These are phyloP conservation scores for Ophiostoma angusticollis DNA, from an alignment of 2,329 filamentous ascomycete species.

Conservation along the genomic window DNA sequence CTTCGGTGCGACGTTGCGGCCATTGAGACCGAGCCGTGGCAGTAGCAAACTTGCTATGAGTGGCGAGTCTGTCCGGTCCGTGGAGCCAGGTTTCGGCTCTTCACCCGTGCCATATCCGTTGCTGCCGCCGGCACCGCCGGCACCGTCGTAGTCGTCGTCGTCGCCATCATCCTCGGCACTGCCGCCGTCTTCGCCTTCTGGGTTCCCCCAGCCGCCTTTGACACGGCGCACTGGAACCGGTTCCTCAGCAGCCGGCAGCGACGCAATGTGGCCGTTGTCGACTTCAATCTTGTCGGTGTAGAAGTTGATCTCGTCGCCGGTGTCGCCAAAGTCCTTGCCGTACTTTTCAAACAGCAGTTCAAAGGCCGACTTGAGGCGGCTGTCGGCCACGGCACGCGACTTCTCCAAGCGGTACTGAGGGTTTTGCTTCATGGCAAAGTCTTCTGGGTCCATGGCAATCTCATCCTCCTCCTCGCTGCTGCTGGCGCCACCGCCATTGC, in stretches of 20 bases:
- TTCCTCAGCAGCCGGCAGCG: conserved; percentile 21
- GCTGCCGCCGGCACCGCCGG: neutral
- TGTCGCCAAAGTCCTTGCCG: conserved; percentile 63
- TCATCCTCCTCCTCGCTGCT: conserved; percentile 33
- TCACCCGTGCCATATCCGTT: neutral
- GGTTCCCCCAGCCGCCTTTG: too few species aligned
- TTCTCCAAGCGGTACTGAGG: conserved; percentile 45
- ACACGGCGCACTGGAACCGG: conserved; percentile 15
- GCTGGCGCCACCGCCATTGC: neutral
- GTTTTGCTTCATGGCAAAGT: conserved; percentile 35
- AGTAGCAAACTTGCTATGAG: neutral
- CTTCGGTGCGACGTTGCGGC: neutral
- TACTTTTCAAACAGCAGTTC: conserved; percentile 87
- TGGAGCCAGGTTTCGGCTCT: neutral
- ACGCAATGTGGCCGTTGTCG: conserved; percentile 72
- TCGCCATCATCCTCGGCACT: conserved; percentile 13
- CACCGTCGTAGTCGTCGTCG: conserved; percentile 6
- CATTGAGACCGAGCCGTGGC: conserved; percentile 8
- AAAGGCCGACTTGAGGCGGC: conserved; percentile 67
- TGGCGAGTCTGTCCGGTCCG: neutral
- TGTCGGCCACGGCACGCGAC: conserved; percentile 53
- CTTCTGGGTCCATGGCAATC: conserved; percentile 33
- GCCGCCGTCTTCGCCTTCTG: conserved; percentile 16
- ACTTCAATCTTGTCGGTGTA: conserved; percentile 71
- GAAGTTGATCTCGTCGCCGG: conserved; percentile 84